Conservation (phyloP, 2,329 filamentous ascomycete species). For the Colletotrichum viniferum region DNA sequence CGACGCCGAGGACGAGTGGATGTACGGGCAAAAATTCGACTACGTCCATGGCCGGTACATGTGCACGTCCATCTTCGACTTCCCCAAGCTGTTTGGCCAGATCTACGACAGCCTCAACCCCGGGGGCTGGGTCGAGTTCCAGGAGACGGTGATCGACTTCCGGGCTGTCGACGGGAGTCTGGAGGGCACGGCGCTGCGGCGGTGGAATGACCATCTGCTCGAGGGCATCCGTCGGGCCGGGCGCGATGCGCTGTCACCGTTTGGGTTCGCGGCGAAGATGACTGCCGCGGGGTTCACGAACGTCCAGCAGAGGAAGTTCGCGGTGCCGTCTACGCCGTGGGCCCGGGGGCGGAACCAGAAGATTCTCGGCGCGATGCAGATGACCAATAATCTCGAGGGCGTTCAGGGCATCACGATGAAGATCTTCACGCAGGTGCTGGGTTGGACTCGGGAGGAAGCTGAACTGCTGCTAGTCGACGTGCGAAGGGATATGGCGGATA, state of each 20-base stretch:
- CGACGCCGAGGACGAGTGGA: constrained; percentile 32
- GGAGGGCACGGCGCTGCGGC: constrained; percentile 32
- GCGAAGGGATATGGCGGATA: constrained; percentile 31
- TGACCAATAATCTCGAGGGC: constrained; percentile 36
- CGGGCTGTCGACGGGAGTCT: constrained; percentile 59
- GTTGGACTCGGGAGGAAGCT: constrained; percentile 33
- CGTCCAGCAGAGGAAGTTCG: constrained; percentile 31
- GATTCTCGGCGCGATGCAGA: constrained; percentile 37
- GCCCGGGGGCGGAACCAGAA: constrained; percentile 38
- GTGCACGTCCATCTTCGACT: constrained; percentile 37
- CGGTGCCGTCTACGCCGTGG: constrained; percentile 40
- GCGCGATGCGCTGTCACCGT: constrained; percentile 41
- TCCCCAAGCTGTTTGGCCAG: constrained; percentile 34
- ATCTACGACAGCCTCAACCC: constrained; percentile 43
- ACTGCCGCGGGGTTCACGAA: constrained; percentile 38
- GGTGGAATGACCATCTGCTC: constrained; percentile 40
- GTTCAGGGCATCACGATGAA: constrained; percentile 34
- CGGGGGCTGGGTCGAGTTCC: constrained; percentile 46
- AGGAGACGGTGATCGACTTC: constrained; percentile 71
- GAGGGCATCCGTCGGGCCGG: constrained; percentile 38
- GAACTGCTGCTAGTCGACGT: constrained; percentile 34
- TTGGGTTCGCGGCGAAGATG: constrained; percentile 39
- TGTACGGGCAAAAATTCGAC: constrained; percentile 18
- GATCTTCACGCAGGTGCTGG: constrained; percentile 34
- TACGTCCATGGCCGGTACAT: constrained; percentile 26